A percentile compares a stretch with the other conserved stretches of the same genome.
These are phyloP conservation scores for Ogataea methanolica DNA, from an alignment of 805 yeast genomes.

Conservation along the genomic window DNA sequence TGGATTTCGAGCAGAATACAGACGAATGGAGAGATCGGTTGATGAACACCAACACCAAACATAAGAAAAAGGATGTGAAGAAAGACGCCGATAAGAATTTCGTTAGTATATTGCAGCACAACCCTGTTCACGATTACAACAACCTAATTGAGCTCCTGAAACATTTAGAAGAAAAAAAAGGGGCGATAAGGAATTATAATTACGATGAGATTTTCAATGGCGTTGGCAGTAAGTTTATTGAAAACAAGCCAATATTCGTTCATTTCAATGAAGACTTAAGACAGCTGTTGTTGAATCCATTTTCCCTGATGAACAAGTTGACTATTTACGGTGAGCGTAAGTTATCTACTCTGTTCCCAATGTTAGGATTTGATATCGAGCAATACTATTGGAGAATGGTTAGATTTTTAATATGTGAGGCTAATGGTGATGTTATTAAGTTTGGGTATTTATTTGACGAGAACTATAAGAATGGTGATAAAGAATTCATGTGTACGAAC, in stretches of 20 bases:
- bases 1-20: conserved; percentile 1
- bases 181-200: neutral
- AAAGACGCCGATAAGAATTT: neutral
- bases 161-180: neutral
- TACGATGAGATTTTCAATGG: neutral
- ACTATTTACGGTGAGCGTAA: neutral
- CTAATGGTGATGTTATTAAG: neutral
- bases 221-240: neutral
- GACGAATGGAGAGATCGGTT: neutral
- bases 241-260: neutral
- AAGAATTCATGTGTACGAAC: conserved; percentile 1
- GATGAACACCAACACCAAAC: neutral
- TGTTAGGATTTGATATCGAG: conserved; percentile 8
- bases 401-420: conserved; percentile 11
- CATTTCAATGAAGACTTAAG: conserved; percentile 1
- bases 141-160: neutral
- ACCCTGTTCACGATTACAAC: conserved; percentile 12
- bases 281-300: neutral
- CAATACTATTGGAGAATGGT: conserved; percentile 13
- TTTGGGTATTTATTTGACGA: neutral
- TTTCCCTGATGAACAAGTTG: neutral
- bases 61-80: neutral
- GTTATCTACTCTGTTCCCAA: conserved; percentile 1
- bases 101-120: conserved; percentile 8
- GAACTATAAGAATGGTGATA: conserved; percentile 1